Conservation (phyloP, 495 filamentous ascomycete species). For the Extremus antarcticus region DNA sequence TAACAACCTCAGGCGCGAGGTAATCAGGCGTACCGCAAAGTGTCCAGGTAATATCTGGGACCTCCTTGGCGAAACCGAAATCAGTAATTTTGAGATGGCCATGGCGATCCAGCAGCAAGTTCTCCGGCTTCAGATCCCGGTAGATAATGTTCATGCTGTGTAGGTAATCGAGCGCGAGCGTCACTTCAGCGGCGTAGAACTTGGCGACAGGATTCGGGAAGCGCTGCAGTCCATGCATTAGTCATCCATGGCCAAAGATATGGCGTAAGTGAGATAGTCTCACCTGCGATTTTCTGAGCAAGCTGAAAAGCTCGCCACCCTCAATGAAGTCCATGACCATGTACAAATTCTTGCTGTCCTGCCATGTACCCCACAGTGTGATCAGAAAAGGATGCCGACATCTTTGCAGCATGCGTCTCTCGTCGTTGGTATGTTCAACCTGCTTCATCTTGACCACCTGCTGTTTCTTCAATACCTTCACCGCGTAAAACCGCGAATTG, state of each 20-base stretch:
- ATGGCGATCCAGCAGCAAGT: slow-evolving; percentile 86
- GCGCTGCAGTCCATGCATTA: slow-evolving; percentile 44
- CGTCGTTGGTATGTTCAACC: slow-evolving; percentile 97
- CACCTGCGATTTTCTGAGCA: slow-evolving; percentile 93
- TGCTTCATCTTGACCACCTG: slow-evolving; percentile 99
- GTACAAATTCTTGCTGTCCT: slow-evolving; percentile 89
- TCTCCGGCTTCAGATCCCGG: slow-evolving; percentile 93
- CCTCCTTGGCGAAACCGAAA: slow-evolving; percentile 97
- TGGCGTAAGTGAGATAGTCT: no score
- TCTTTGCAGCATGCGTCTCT: slow-evolving; percentile 84
- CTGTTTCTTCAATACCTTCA: slow-evolving; percentile 96
- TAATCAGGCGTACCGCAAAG: slow-evolving; percentile 98
- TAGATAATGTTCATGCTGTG: slow-evolving; percentile 93
- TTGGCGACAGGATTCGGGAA: slow-evolving; percentile 98
- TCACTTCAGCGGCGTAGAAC: slow-evolving; percentile 97
- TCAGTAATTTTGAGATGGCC: slow-evolving; percentile 98
- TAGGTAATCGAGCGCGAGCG: slow-evolving; percentile 90
- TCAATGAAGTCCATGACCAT: slow-evolving; percentile 99
- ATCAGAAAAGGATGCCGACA: slow-evolving; percentile 96
- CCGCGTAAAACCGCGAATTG: slow-evolving; percentile 92
- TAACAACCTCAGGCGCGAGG: slow-evolving; percentile 90
- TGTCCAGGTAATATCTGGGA: slow-evolving; percentile 98
- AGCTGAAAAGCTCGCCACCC: slow-evolving; percentile 90
- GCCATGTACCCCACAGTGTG: slow-evolving; percentile 96
- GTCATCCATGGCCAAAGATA: background rate